Base-by-base conservation (phyloP, 805 yeast genomes). In the Lachancea fermentati region DNA sequence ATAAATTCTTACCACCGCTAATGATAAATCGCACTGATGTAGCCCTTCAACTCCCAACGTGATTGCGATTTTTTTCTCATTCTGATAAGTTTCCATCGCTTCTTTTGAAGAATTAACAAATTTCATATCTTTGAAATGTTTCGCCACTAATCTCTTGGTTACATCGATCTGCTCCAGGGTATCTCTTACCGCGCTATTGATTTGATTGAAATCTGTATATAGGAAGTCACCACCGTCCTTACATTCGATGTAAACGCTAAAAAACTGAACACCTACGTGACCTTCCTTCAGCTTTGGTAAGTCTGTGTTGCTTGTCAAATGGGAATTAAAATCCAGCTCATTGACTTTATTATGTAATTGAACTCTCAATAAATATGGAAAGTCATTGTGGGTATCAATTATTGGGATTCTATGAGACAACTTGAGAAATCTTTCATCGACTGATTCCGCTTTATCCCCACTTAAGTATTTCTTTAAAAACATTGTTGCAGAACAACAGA, bases 141-240 rank as follows among this genome's bases (percentile, higher is more conserved):
- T 66, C 4, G 60, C 57, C 2, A 70, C 69, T 19, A 74, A 50
- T 44, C 79, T 58, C 46, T 67, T 67, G 4, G 69, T 64, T 4
- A 73, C 71, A 51, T 75, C 80, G 31, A 75, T 71, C 49, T 72
- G 78, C 47, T 75, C 80, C 46, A 75, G 36, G 1, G 79, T 73
- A 51, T 74, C 79, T 45, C 79, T 57, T 2, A 75, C 78, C 3
- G 68, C 67, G 31, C 61, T 54, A 42, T 65, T 69, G 22, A 68
- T 59, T 43, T 55, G 54, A 51, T 72, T 68, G 57, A 73, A 75
- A 47, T 73, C 73, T 35, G 63, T 64, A 38, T 66, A 70, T 4
- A 65, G 50, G 34, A 54, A 55, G 43, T 63, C 65, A n/a, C 52
- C 55, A n/a, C 52, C 55, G 37, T 71, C 69, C 37, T 58, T 59